phyloP scores from a whole-genome alignment of 495 filamentous ascomycete genomes.

The Aspergillus sparsus region DNA sequence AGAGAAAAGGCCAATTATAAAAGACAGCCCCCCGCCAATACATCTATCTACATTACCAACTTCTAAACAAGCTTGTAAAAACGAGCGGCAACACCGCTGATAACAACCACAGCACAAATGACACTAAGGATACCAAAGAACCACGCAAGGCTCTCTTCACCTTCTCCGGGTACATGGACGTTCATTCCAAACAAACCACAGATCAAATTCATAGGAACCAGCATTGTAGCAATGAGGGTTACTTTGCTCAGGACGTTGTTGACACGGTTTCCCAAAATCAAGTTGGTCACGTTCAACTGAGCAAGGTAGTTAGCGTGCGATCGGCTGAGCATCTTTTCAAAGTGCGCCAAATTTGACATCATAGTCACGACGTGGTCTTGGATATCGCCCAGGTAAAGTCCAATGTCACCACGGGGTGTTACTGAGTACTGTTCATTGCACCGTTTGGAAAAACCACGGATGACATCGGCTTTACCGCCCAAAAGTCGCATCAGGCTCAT shows the following conservation, averaged over 20 bases:
- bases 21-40: background rate
- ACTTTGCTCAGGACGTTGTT: constrained; percentile 90
- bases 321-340: constrained; percentile 95
- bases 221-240: constrained; percentile 90
- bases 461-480: constrained; percentile 95
- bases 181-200: constrained; percentile 99
- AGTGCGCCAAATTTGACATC: constrained; percentile 93
- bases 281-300: constrained; percentile 87
- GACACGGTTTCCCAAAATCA: constrained; percentile 75
- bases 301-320: constrained; percentile 96
- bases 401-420: constrained; percentile 92
- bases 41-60: background rate
- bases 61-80: constrained; percentile 44
- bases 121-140: constrained; percentile 80
- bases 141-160: constrained; percentile 58
- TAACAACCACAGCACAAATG: constrained; percentile 59
- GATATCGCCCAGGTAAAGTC: constrained; percentile 92
- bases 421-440: constrained; percentile 97
- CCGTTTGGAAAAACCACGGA: constrained; percentile 94
- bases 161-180: constrained; percentile 72
- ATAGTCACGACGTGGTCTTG: constrained; percentile 99
- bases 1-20: background rate
- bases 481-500: constrained; percentile 91
- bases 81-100: constrained; percentile 51
- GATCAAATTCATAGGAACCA: constrained; percentile 95